Base-by-base conservation (phyloP, 1,284 basidiomycete species). In the Irpex sp. region DNA sequence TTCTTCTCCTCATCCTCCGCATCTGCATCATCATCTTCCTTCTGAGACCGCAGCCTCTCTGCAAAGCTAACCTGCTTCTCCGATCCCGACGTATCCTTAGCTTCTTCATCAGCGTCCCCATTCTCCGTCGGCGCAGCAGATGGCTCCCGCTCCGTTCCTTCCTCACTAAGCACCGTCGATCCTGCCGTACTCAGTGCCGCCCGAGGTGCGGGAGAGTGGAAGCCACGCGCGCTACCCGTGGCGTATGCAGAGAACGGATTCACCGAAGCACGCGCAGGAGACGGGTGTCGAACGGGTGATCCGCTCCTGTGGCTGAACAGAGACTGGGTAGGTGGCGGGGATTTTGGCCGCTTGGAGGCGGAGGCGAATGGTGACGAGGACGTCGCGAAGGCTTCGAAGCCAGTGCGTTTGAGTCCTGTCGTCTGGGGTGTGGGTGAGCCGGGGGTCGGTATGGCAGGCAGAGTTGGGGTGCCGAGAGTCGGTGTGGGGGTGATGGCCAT, bases 381-480 rank as follows among this genome's bases (percentile, higher is more conserved):
- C 1, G 87, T 86, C 26, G 89, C 88, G 67, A 90, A 92, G 0
- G 89, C 86, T 81, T 89, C 87, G 71, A 92, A 92, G 53, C 89
- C 89, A 1, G 70, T 72, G 43, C 73, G 72, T 65, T 73, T 75
- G 58, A 69, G 68, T 26, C 35, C 66, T 33, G 51, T 57, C 39
- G 64, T 11, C 17, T 39, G 47, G 13, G 51, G 57, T 36, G 61
- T 17, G 11, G 53, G 58, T 39, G 66, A 31, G 79, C 69, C 4
- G 74, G 77, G 46, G n/a, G 31, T 21, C 26, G 26, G 26, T 3
- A 37, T 19, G 19, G 56, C 33, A 39, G 66, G 46, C 9, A 55
- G 50, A 9, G 55, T 47, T 56, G 37, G 64, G 54, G 57, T 66
- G 63, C 11, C 63, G 57, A 35, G 62, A 63, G 4, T 61, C 51